These are phyloP conservation scores for Boletus semigastroideus DNA, from an alignment of 1,284 basidiomycete species.

Conservation along the genomic window DNA sequence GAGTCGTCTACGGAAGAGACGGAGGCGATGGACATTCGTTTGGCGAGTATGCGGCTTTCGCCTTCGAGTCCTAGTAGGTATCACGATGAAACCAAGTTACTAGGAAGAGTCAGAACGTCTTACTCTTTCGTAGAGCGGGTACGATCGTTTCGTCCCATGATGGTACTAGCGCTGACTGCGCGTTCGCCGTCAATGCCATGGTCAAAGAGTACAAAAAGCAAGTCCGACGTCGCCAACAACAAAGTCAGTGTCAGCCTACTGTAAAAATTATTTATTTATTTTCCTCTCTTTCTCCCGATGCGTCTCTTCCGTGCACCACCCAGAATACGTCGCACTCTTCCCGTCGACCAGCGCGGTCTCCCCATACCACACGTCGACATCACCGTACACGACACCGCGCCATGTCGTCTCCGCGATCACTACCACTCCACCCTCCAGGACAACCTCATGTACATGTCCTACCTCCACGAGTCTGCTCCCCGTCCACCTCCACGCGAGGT, in stretches of 20 bases:
- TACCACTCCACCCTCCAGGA: slow-evolving; percentile 83
- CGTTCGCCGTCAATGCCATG: slow-evolving; percentile 30
- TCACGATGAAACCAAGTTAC: too few species aligned
- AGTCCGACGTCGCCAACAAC: too few species aligned
- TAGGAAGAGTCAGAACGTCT: too few species aligned
- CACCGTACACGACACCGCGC: slow-evolving; percentile 68
- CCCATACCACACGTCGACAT: slow-evolving; percentile 67
- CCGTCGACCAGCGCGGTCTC: slow-evolving; percentile 50
- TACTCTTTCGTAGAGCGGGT: slow-evolving; percentile 32
- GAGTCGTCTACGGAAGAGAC: slow-evolving; percentile 51
- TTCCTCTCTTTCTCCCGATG: slow-evolving; percentile 20
- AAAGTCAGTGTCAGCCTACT: too few species aligned
- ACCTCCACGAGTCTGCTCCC: slow-evolving; percentile 67
- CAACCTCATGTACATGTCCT: slow-evolving; percentile 95
- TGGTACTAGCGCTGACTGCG: slow-evolving; percentile 25
- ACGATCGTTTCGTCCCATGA: slow-evolving; percentile 36
- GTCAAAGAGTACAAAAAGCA: not conserved
- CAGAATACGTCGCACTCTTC: slow-evolving; percentile 45
- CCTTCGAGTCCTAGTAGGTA: slow-evolving; percentile 76
- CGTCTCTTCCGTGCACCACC: slow-evolving; percentile 48
- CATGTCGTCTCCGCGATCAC: slow-evolving; percentile 80
- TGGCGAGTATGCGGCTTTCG: slow-evolving; percentile 69
- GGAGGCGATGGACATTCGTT: slow-evolving; percentile 71
- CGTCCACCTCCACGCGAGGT: slow-evolving; percentile 56
- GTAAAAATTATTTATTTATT: slow-evolving; percentile 6